Conservation (phyloP, 164 flowering plant species). For the Akebia trifoliata region DNA sequence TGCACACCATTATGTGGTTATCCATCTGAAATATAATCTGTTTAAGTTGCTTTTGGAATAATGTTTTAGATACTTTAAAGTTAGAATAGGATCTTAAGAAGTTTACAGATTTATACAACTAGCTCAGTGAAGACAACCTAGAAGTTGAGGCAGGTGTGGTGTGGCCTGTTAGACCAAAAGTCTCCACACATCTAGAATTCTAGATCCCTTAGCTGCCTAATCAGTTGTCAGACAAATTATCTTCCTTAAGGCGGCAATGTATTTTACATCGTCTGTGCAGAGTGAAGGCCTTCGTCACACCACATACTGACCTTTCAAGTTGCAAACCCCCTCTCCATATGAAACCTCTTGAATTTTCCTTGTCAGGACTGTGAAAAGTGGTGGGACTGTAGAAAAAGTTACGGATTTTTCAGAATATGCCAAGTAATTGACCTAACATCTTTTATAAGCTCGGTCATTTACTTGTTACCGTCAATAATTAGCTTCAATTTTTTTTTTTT, state of each 20-base stretch:
- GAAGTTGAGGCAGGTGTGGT: background rate
- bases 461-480: no score
- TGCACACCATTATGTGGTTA: background rate
- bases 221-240: background rate
- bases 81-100: background rate
- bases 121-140: background rate
- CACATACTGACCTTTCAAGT: constrained; percentile 4
- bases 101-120: background rate
- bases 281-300: background rate
- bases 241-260: no score
- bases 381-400: no score
- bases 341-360: background rate
- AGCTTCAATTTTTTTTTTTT: no score
- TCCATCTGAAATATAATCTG: background rate
- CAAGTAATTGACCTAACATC: no score
- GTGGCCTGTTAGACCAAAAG: background rate
- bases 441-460: no score
- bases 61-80: background rate
- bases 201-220: background rate
- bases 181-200: background rate
- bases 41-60: background rate
- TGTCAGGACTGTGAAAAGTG: no score
- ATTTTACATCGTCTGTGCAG: no score
- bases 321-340: background rate
- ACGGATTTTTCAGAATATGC: no score